Conservation (phyloP, 345 rosid genomes). For the Chamaenerion angustifolium region DNA sequence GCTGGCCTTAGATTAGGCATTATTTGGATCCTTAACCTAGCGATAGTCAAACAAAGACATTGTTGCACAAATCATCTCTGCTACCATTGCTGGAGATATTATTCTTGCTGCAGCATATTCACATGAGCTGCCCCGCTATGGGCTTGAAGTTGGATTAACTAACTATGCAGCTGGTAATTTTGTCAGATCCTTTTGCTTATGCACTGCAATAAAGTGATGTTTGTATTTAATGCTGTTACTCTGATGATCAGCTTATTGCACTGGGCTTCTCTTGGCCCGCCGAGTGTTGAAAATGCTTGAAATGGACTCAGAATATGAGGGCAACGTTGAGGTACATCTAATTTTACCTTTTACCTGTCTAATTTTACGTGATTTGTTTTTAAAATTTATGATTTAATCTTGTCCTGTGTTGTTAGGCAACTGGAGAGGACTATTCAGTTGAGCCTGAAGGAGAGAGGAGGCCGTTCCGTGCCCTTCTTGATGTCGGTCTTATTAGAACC, state of each 20-base stretch:
- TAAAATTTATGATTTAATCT: neutral
- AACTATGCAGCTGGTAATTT: conserved; percentile 53
- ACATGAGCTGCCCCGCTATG: conserved; percentile 52
- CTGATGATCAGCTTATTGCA: conserved; percentile 41
- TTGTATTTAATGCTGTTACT: neutral
- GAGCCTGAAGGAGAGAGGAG: conserved; percentile 57
- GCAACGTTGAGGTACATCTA: conserved; percentile 45
- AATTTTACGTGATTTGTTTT: neutral
- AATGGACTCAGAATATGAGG: conserved; percentile 53
- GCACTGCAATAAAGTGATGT: neutral
- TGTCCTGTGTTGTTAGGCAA: conserved; percentile 28
- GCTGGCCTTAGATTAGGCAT: no score
- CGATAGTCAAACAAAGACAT: conserved; percentile 47
- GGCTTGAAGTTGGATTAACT: conserved; percentile 53
- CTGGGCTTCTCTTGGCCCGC: conserved; percentile 64
- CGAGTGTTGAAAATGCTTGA: conserved; percentile 52
- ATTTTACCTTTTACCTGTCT: no score
- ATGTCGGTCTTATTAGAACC: conserved; percentile 61
- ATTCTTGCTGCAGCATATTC: conserved; percentile 52
- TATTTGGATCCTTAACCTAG: conserved; percentile 10
- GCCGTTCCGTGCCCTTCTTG: conserved; percentile 77
- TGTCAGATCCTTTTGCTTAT: no score
- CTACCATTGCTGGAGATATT: conserved; percentile 41
- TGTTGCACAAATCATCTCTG: conserved; percentile 37
- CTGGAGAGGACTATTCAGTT: conserved; percentile 72